Evolutionary conservation across 805 yeast species (phyloP), one percentile per base, ranked within the genome.

Genomic region (Wickerhamiella azyma): DNA sequence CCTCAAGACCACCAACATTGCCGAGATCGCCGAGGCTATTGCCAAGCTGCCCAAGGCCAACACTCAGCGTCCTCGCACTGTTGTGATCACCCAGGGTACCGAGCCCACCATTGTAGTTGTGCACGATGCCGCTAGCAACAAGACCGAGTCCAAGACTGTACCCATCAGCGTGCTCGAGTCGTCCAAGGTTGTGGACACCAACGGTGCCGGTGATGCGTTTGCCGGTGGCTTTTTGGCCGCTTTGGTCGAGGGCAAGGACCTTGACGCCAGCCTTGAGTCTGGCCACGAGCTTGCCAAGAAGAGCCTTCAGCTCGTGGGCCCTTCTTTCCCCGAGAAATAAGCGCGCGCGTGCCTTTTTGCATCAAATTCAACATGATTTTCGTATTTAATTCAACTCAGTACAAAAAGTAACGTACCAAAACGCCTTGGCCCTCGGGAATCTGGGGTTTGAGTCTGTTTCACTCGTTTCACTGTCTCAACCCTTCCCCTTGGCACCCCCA

Each of bases 181-280:
- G 39, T 66, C 72, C 39, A 72, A 80, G 66, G 74, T 92, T 50
- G 79, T 74, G 49, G 99, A 92, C 71, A 85, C 97, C 60, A 92
- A 89, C 70, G 98, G 98, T 70, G 97, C 97, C 40, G 97, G 97
- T 66, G 96, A 89, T 63, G 96, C 96, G 11, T 89, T 89, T 62
- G 97, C 96, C 47, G 94, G 92, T 59, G 97, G 97, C 49, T 88
- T 89, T 66, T 67, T 86, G 53, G 94, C 95, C 51, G 92, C 88
- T 48, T 68, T 88, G 54, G 94, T 85, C 47, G 68, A 79, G 65
- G 85, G 79, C 53, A 77, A 81, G 63, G 56, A 73, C 26, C 62
- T 85, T 48, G 68, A 67, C 19, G 70, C 78, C 37, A 59, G 74
- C 45, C 72, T 89, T 52, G 85, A 81, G 56, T 50, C 47, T 51